Evolutionary conservation across 2,329 filamentous ascomycete genomes (phyloP), one percentile per base, ranked within the genome.

Genomic region (Rhynchosporium graminicola): DNA sequence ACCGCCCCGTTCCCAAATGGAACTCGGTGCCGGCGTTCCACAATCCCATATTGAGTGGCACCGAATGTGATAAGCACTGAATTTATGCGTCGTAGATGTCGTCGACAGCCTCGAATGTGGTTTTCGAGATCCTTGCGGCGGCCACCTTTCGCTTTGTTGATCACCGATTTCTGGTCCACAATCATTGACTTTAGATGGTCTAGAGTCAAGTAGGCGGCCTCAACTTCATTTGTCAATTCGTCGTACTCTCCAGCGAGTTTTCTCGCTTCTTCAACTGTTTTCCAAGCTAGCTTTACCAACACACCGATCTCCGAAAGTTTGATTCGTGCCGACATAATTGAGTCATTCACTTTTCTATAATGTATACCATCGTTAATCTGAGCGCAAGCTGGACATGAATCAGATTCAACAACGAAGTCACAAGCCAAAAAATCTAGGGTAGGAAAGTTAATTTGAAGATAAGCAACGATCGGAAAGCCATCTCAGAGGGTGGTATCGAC

Each of bases 151-250:
- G 52, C 57, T 13, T 20, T n/a, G 74, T 80, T 80, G 29, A 87
- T 76, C 13, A 81, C 74, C 8, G 83, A 85, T 66, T 81, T 80
- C 0, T 77, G 76, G 65, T 85, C 81, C 63, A 80, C 77, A 28
- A 79, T 79, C 71, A 86, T 83, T 60, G 78, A 74, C 50, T 80
- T 81, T 43, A 87, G 76, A 66, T 84, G 80, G 55, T 82, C 80
- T 3, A 87, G 75, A 7, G 79, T 79, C 15, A 77, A 77, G 67
- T 85, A 80, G 48, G 87, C 75, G 47, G 76, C 76, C 48, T 79
- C 79, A 46, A 85, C 77, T 26, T 78, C 77, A 12, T 73, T 69
- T 2, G 81, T 77, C 50, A 82, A 74, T 33, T 80, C 76, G 51
- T 75, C 76, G 59, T 83, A 80, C 33, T 79, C 76, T 2, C 77